Percentiles rank a stretch among this genome's conserved stretches.
Conservation (phyloP, 2,329 filamentous ascomycete species). For the Arthrobotrys musiformis region DNA sequence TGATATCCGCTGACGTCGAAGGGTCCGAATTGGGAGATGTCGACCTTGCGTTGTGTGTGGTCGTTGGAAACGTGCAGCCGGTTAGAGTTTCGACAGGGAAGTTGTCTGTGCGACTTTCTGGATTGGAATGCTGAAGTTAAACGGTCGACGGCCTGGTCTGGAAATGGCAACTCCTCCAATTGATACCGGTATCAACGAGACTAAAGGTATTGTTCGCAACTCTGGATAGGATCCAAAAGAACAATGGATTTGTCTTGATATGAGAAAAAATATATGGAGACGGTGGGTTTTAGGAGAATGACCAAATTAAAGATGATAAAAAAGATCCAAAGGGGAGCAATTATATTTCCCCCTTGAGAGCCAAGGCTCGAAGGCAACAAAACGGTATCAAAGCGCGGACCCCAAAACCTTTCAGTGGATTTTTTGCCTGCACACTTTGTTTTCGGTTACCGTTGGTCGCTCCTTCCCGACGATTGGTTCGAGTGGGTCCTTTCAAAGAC, state of each 20-base stretch:
- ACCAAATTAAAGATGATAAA: constrained; percentile 18
- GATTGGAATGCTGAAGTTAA: constrained; percentile 1
- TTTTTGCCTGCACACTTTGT: constrained; percentile 17
- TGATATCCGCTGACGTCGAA: constrained; percentile 27
- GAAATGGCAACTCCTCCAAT: constrained; percentile 6
- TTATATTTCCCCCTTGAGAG: constrained; percentile 44
- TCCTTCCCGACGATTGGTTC: constrained; percentile 37
- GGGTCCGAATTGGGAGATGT: constrained; percentile 9
- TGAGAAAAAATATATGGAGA: background rate
- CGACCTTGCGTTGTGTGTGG: constrained; percentile 16
- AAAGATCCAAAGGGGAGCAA: constrained; percentile 26
- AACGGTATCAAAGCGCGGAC: constrained; percentile 46
- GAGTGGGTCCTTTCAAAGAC: background rate
- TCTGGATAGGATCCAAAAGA: background rate
- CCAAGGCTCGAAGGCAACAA: constrained; percentile 28
- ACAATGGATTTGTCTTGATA: background rate
- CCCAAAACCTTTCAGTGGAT: background rate
- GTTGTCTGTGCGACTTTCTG: constrained; percentile 19
- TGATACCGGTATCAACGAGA: constrained; percentile 2
- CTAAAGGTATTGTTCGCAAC: background rate
- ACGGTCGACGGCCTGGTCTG: background rate
- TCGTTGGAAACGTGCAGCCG: constrained; percentile 12
- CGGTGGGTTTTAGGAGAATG: constrained; percentile 19
- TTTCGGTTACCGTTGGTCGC: constrained; percentile 30
- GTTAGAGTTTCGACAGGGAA: constrained; percentile 22